Base-by-base conservation (phyloP, 192 early-diverging fungal species). In the Cetraspora pellucida region DNA sequence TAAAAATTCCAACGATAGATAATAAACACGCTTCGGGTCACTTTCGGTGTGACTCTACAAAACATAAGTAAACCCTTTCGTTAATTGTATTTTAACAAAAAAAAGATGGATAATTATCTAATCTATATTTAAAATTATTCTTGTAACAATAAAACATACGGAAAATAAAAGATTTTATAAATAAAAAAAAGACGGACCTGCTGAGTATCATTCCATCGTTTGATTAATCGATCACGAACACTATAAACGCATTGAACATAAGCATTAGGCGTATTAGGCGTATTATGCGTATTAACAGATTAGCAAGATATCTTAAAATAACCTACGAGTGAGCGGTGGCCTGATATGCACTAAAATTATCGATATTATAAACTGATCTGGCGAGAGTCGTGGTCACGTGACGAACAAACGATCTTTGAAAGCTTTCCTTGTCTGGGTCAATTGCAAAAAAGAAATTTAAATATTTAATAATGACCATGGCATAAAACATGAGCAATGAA, bases 1-100 rank as follows among this genome's bases (percentile, higher is more conserved):
- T 67, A 99, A 85, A 83, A 99, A 99, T 89, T 99, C 97, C 78
- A 99, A 89, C 43, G 96, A 98, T 77, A 99, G 85, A 86, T 99
- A 99, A 85, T 99, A 98, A 27, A 97, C 91, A 57, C 96, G 93
- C 87, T 99, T 99, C 57, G 94, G 94, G 78, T 93, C 90, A 75
- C 85, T 85, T 76, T 80, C 87, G 79, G 92, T 93, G 83, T 92
- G 87, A 82, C 83, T 84, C 84, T 85, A 71, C 46, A 30, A 23
- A 61, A 25, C 31, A 70, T 2, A 77, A 1, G n/a, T 45, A 49
- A 23, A 37, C n/a, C 44, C 37, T n/a, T 37, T 37, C 37, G 37
- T 37, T 37, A 37, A 7, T 37, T 37, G 7, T 37, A 50, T 23
- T 52, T 52, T 17, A 52, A 52, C 2, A 52, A 52, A 52, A 19